Evolutionary conservation across 495 filamentous ascomycete species (phyloP), one percentile per base, ranked within the genome.

Genomic region (Podospora conica): DNA sequence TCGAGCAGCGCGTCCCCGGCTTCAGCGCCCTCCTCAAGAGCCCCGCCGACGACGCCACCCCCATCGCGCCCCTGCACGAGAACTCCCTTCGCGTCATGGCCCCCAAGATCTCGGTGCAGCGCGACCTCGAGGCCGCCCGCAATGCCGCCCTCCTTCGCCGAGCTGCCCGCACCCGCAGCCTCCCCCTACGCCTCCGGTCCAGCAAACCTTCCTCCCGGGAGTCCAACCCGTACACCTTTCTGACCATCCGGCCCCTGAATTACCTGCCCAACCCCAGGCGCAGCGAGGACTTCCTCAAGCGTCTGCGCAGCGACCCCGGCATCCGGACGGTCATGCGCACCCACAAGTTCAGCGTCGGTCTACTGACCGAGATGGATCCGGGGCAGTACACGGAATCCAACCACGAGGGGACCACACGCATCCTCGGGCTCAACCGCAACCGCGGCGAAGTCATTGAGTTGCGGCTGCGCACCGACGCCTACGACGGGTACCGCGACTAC

Each of bases 301-400:
- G 91, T 0, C 83, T 98, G 7, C 85, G 85, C 68, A 82, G 86
- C 64, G 95, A 98, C 81, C 87, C 92, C 0, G 95, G 95, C 53
- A 95, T 98, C 78, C 85, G 86, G 65, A 78, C 87, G 24, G 83
- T 87, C 18, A 98, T 98, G 95, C 77, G 82, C 10, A 86, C 85
- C 64, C 92, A 97, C 79, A 84, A 86, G 55, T 97, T 95, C 81
- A 85, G 84, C 57, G 95, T 98, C n/a, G 87, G 87, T 0, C 75
- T 97, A 20, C 82, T 98, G 3, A 96, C 92, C 5, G 95, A 98
- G 77, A 98, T 98, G 94, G 88, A 98, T 70, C 95, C 95, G 1
- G 79, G 87, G 0, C 84, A 87, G 65, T 88, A 97, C 74, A 97
- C 94, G 3, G 70, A 80, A 58, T 68, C 74, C 0, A 90, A 86